A percentile compares a stretch with the other conserved stretches of the same genome.
Evolutionary conservation across 108 stramenopile genomes (phyloP).

Genomic region (Cyclostephanos invisitatus): DNA sequence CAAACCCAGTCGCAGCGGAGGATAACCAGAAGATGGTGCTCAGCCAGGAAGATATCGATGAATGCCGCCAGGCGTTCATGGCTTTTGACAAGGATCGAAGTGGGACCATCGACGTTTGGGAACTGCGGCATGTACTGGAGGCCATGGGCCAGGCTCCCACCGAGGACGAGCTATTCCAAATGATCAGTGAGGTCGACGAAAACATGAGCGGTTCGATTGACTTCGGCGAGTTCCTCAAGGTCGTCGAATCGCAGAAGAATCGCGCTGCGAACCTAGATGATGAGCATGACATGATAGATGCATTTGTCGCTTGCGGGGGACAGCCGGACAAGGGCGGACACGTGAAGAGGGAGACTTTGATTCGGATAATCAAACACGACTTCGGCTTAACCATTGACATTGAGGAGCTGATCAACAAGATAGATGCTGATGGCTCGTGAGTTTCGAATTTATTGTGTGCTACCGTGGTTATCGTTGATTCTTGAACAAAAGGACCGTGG

Average conservation of each 20-base stretch:
- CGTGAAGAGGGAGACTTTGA: constrained; percentile 69
- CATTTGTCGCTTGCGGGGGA: constrained; percentile 91
- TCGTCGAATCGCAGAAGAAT: constrained; percentile 90
- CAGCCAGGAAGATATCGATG: constrained; percentile 55
- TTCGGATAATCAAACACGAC: constrained; percentile 85
- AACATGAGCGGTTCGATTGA: constrained; percentile 90
- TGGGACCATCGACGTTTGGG: constrained; percentile 90
- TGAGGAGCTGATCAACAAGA: constrained; percentile 78
- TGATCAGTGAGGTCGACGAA: constrained; percentile 85
- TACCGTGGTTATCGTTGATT: not conserved
- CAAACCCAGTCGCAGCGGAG: too few relatives aligned
- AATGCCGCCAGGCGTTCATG: constrained; percentile 85
- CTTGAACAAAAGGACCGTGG: not conserved
- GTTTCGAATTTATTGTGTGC: not conserved
- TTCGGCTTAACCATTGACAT: constrained; percentile 88
- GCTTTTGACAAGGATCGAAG: constrained; percentile 87
- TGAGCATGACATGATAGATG: constrained; percentile 90
- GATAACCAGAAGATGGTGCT: constrained; percentile 35
- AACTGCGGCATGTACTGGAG: constrained; percentile 81
- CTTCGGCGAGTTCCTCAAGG: constrained; percentile 90
- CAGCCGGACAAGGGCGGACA: constrained; percentile 61
- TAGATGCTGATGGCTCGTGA: constrained; percentile 69
- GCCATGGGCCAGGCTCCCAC: constrained; percentile 93
- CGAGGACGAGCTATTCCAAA: constrained; percentile 91
- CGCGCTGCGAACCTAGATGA: constrained; percentile 79